A percentile compares a stretch with the other conserved stretches of the same genome.
These are phyloP conservation scores for Globisporangium orthogonon DNA, from an alignment of 352 stramenopile genomes.

Conservation along the genomic window DNA sequence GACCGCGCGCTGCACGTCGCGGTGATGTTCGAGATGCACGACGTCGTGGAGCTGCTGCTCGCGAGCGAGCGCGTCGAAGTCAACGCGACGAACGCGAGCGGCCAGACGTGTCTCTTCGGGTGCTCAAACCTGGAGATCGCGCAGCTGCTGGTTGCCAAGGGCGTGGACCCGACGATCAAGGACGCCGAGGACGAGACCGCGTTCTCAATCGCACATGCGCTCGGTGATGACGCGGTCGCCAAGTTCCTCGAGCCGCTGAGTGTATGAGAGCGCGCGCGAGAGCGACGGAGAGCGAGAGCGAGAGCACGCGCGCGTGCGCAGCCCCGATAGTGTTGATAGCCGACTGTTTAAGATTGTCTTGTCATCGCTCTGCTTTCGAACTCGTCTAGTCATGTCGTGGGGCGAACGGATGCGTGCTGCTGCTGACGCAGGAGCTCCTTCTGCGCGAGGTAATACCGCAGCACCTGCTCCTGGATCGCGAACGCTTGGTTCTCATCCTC, in stretches of 20 bases:
- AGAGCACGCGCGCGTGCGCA: no score
- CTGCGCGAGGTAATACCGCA: slow-evolving; percentile 29
- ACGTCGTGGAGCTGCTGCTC: slow-evolving; percentile 69
- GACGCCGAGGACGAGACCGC: slow-evolving; percentile 70
- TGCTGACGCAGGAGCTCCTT: slow-evolving; percentile 11
- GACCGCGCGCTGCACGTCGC: slow-evolving; percentile 75
- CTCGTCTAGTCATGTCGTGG: not conserved
- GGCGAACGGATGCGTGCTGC: no score
- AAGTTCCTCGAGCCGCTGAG: slow-evolving; percentile 45
- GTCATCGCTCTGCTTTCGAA: not conserved
- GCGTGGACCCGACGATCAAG: slow-evolving; percentile 53
- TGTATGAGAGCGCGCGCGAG: not conserved
- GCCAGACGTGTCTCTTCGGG: slow-evolving; percentile 77
- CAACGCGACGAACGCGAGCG: slow-evolving; percentile 61
- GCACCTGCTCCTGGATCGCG: slow-evolving; percentile 26
- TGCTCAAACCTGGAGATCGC: slow-evolving; percentile 72
- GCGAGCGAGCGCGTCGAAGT: slow-evolving; percentile 42
- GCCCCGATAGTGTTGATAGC: not conserved
- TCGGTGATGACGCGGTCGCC: slow-evolving; percentile 72
- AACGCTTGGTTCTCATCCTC: slow-evolving; percentile 37
- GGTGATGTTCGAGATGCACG: slow-evolving; percentile 81
- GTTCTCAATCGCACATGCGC: slow-evolving; percentile 56
- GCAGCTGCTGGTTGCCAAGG: slow-evolving; percentile 50
- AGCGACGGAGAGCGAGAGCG: not conserved
- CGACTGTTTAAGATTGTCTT: not conserved